Evolutionary conservation across 1,284 basidiomycete genomes (phyloP).

Genomic region (Bondarzewia mesenterica): DNA sequence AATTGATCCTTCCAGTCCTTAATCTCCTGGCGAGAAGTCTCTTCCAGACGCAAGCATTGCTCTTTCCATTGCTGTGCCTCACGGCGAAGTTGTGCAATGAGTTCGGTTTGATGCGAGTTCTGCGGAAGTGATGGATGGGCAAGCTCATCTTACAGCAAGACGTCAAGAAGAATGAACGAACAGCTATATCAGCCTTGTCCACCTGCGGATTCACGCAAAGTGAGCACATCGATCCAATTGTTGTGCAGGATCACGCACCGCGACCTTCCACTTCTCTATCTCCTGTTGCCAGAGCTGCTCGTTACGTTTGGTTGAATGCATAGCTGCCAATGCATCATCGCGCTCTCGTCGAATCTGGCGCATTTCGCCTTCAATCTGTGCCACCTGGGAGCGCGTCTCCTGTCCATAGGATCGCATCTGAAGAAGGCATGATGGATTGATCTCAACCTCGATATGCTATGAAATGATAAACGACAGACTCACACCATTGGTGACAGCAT

Average conservation of each 20-base stretch:
- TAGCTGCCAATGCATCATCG: slow-evolving; percentile 42
- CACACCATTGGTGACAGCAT: slow-evolving; percentile 12
- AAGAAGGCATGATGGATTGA: not conserved
- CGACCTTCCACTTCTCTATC: slow-evolving; percentile 37
- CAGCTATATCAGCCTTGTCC: slow-evolving; percentile 49
- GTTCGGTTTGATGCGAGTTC: slow-evolving; percentile 53
- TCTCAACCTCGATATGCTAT: too few species aligned
- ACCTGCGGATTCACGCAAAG: slow-evolving; percentile 21
- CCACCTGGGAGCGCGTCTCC: slow-evolving; percentile 26
- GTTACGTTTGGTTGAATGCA: slow-evolving; percentile 38
- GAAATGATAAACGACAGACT: too few species aligned
- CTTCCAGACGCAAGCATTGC: slow-evolving; percentile 47
- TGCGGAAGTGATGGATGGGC: slow-evolving; percentile 17
- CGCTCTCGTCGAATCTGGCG: slow-evolving; percentile 42
- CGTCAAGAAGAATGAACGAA: slow-evolving; percentile 20
- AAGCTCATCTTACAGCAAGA: not conserved
- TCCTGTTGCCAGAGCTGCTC: slow-evolving; percentile 42
- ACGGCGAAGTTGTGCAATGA: slow-evolving; percentile 49
- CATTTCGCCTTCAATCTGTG: slow-evolving; percentile 34
- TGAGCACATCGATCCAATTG: slow-evolving; percentile 2
- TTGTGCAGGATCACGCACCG: slow-evolving; percentile 31
- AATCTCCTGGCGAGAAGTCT: slow-evolving; percentile 36
- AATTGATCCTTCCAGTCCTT: slow-evolving; percentile 68
- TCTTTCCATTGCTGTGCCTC: slow-evolving; percentile 63
- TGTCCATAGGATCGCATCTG: slow-evolving; percentile 15